Conservation (phyloP, 208 protist species). For the Wallacemonas collosoma region DNA sequence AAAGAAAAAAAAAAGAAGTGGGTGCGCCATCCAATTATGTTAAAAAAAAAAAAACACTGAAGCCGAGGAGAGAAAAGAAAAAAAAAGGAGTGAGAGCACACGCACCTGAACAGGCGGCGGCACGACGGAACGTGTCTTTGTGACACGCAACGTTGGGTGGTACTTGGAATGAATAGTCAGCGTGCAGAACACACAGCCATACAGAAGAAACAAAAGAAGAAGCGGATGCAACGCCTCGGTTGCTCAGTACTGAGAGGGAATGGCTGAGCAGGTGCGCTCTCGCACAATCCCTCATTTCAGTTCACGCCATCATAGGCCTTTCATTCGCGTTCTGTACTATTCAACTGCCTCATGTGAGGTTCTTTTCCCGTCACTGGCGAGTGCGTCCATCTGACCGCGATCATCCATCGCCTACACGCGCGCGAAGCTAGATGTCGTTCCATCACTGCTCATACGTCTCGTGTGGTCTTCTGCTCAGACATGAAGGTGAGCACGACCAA, state of each 20-base stretch:
- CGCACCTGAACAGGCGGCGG: background rate
- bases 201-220: background rate
- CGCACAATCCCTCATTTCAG: background rate
- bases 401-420: too few relatives aligned
- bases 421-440: too few relatives aligned
- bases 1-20: constrained; percentile 6
- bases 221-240: background rate
- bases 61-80: background rate
- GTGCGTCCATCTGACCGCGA: background rate
- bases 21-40: too few relatives aligned
- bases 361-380: constrained; percentile 7
- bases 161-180: background rate
- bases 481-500: too few relatives aligned
- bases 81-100: background rate
- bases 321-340: too few relatives aligned
- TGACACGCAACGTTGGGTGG: background rate
- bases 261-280: constrained; percentile 1
- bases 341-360: background rate
- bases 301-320: background rate
- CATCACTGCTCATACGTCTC: too few relatives aligned
- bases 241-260: background rate
- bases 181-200: background rate
- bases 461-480: too few relatives aligned
- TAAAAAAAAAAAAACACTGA: constrained; percentile 20
- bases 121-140: background rate